Percentiles rank a stretch among this genome's conserved stretches.
Conservation (phyloP, 352 stramenopile genomes). For the Globisporangium cylindrosporum region DNA sequence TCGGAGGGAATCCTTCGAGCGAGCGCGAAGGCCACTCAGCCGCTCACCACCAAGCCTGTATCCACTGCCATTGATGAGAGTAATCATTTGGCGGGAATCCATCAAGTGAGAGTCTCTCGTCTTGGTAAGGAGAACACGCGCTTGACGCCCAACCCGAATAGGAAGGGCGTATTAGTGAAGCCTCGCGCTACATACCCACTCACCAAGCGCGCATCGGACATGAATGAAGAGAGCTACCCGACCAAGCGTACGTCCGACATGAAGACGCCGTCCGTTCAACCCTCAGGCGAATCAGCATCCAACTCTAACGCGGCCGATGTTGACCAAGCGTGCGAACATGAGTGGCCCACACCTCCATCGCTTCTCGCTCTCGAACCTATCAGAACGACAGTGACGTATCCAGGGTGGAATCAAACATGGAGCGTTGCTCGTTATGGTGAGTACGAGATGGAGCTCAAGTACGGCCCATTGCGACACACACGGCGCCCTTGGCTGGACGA, state of each 20-base stretch:
- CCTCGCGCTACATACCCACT: neutral
- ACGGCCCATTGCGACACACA: neutral
- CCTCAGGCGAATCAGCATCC: no score
- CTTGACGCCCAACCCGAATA: neutral
- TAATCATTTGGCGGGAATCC: no score
- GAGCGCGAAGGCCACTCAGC: no score
- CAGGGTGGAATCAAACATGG: neutral
- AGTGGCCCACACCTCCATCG: neutral
- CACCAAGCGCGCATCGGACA: neutral
- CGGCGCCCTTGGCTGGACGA: neutral
- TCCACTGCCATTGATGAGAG: no score
- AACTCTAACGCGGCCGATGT: neutral
- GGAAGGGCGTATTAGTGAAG: neutral
- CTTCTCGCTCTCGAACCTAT: neutral
- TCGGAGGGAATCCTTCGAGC: no score
- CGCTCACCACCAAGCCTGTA: no score
- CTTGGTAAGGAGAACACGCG: no score
- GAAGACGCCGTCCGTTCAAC: neutral
- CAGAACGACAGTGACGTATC: neutral
- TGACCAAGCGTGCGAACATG: neutral
- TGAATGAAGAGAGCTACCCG: neutral
- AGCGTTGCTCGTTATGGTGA: neutral
- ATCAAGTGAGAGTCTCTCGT: no score
- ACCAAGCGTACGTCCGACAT: neutral
- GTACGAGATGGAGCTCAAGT: conserved; percentile 1